Evolutionary conservation across 73 alveolate genomes (phyloP).

Genomic region (Paramecium octaurelia): DNA sequence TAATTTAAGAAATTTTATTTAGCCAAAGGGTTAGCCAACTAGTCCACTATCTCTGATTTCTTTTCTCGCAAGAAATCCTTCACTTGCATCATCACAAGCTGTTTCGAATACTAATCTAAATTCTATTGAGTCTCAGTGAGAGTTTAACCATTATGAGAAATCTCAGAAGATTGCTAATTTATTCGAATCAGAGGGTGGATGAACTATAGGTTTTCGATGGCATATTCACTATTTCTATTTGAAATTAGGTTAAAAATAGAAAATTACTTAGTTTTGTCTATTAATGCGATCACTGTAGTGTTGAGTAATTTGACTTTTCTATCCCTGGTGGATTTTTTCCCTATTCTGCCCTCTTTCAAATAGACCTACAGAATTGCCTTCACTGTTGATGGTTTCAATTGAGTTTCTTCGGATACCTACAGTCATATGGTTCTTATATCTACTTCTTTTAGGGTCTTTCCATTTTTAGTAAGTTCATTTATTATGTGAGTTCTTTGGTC

Average conservation of each 20-base stretch:
- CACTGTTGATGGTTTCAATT: slow-evolving; percentile 52
- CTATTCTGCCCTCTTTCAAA: slow-evolving; percentile 58
- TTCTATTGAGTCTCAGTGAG: background rate
- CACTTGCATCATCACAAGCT: background rate
- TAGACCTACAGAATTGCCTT: slow-evolving; percentile 52
- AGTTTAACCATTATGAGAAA: slow-evolving; percentile 42
- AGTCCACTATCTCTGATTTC: background rate
- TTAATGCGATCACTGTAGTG: slow-evolving; percentile 18
- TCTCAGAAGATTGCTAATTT: background rate
- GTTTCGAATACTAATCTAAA: background rate
- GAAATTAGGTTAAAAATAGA: background rate
- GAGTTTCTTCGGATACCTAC: slow-evolving; percentile 46
- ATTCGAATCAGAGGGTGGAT: background rate
- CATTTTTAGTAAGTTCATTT: slow-evolving; percentile 21
- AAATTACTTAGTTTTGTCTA: slow-evolving; percentile 18
- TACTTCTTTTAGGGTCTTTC: slow-evolving; percentile 56
- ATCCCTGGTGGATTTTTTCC: slow-evolving; percentile 57
- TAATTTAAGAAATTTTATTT: background rate
- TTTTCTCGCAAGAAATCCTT: slow-evolving; percentile 18
- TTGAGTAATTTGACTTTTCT: slow-evolving; percentile 26
- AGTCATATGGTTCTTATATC: background rate
- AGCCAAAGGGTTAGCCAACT: background rate
- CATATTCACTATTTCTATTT: background rate
- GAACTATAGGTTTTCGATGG: background rate
- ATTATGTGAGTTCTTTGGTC: slow-evolving; percentile 32